Evolutionary conservation across 1,139 yeast genomes (phyloP), one percentile per base, ranked within the genome.

Genomic region (Torulaspora globosa): DNA sequence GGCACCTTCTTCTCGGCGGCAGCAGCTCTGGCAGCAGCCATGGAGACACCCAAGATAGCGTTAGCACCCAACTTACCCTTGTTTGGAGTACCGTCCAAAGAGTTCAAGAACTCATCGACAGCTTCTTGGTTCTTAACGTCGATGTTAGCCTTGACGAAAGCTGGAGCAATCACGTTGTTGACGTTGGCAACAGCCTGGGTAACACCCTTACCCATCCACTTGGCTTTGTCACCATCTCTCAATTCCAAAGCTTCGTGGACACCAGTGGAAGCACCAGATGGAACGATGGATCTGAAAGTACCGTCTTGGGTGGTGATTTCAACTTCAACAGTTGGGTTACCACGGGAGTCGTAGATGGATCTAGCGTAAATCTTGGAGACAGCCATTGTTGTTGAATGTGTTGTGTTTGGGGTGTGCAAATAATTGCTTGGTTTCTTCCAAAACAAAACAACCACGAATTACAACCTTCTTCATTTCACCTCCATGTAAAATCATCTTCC

Each of bases 201-300:
- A 58, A 89, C 96, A 81, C 96, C 96, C 79, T 89, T 89, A 70
- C 97, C 97, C 64, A 80, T 76, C 97, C 97, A 89, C 74, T 84
- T 83, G 67, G 88, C 72, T 75, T 86, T 83, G 78, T 89, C 96
- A 65, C 84, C 89, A 70, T 89, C 97, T 78, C 97, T 87, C 70
- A 89, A 80, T 78, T 89, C 97, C 59, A 87, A 76, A 62, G 96
- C 96, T 78, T 89, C 97, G 72, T 84, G 92, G 70, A 82, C 71
- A 79, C 96, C 96, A 54, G 96, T 88, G 65, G 96, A 87, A 57
- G 96, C 96, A 74, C 96, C 97, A 57, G 96, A 86, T 70, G 97
- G 97, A 54, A 89, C 97, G 66, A 87, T 87, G 60, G 96, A 79
- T 73, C 96, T 83, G 88, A 85, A 87, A 58, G 78, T 69, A 67